These are phyloP conservation scores for Colletotrichum musicola DNA, from an alignment of 2,329 filamentous ascomycete genomes.

Conservation along the genomic window DNA sequence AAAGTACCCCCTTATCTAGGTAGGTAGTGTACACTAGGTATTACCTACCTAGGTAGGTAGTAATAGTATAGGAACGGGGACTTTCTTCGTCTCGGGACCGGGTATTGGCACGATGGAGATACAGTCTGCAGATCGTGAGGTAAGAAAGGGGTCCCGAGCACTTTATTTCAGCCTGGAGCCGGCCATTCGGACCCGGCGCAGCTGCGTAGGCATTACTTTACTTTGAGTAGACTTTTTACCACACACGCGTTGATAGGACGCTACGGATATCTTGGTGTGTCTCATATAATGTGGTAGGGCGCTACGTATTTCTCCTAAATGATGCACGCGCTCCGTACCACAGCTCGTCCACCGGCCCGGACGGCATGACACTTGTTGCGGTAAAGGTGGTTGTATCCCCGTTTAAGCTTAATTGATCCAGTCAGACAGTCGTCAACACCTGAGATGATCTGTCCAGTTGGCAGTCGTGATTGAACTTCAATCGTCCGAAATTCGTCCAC, in stretches of 20 bases:
- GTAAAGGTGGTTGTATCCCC: slow-evolving; percentile 13
- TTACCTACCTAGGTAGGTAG: too few species aligned
- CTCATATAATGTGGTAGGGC: neutral
- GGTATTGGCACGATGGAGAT: slow-evolving; percentile 29
- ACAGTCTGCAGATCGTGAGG: slow-evolving; percentile 16
- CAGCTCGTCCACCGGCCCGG: neutral
- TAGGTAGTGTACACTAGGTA: too few species aligned
- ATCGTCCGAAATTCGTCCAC: neutral
- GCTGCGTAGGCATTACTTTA: too few species aligned
- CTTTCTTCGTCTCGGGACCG: slow-evolving; percentile 28
- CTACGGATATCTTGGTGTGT: too few species aligned
- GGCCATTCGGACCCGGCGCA: neutral
- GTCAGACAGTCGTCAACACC: slow-evolving; percentile 12
- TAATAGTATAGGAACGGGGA: neutral
- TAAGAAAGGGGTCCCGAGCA: slow-evolving; percentile 16
- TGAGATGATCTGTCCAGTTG: slow-evolving; percentile 30
- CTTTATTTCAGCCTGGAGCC: slow-evolving; percentile 21
- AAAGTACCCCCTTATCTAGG: neutral
- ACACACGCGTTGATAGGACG: too few species aligned
- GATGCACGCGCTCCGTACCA: neutral
- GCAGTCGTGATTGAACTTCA: neutral
- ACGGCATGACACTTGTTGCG: neutral
- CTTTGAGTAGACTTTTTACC: too few species aligned
- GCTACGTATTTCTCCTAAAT: neutral
- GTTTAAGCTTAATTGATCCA: slow-evolving; percentile 36